Base-by-base conservation (phyloP, 2,329 filamentous ascomycete species). In the Ceratocystis albifundus region DNA sequence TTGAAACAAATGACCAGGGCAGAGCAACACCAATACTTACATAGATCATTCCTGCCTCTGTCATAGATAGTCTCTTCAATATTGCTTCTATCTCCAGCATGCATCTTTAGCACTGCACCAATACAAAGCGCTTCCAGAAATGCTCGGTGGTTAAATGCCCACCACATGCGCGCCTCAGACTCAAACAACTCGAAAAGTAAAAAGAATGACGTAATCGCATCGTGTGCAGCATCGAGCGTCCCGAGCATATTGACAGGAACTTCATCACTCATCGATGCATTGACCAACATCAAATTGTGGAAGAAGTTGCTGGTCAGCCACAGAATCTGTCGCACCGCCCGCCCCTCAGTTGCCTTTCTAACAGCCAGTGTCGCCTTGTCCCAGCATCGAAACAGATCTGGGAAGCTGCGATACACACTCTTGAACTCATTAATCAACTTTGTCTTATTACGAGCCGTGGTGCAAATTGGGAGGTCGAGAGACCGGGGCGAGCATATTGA, bases 231-330 rank as follows among this genome's bases (percentile, higher is more conserved):
- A 74, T 91, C 88, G 12, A 92, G 76, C 2, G 88, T 88, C 3
- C 83, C 86, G 20, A 85, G 79, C 20, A 88, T 79, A 72, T 92
- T 88, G 64, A 84, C 78, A 0, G 83, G 82, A 1, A 87, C 82
- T 71, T 84, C 82, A 0, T 80, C 74, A 69, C 86, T 86, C 71
- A 88, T 86, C 15, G 85, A 87, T 0, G 86, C 85, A 71, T 91
- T 86, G 22, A 92, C 82, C 8, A 91, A 77, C 88, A 91, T 91
- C 28, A 92, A 79, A 73, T 89, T 90, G 73, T 93, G 89, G 74
- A 86, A 89, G 75, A 90, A 92, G 72, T 91, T 92, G 74, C 84
- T 88, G n/a, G 86, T 88, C 36, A 92, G 77, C 72, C 90, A 92
- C 4, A 93, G 76, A 20, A 88, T 90, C 74, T 93, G 89, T 0